These are phyloP conservation scores for Uronychia setigera DNA, from an alignment of 73 alveolate species.

Conservation along the genomic window DNA sequence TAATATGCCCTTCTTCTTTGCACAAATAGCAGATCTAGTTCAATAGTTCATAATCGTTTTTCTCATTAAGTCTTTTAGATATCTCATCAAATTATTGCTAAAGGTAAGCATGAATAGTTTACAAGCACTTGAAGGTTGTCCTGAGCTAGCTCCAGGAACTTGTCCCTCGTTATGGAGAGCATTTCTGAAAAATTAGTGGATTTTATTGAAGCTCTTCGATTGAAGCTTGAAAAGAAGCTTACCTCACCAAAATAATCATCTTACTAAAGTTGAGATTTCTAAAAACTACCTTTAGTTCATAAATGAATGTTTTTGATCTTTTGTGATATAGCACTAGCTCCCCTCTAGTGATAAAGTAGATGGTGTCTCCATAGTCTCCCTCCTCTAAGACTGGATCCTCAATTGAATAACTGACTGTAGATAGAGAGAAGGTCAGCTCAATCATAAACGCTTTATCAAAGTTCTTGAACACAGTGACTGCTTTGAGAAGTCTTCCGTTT, in stretches of 20 bases:
- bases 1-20: slow-evolving; percentile 51
- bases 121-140: not conserved
- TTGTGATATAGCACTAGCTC: not conserved
- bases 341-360: not conserved
- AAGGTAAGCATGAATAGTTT: slow-evolving; percentile 26
- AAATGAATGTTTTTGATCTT: not conserved
- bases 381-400: slow-evolving; percentile 33
- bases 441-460: slow-evolving; percentile 23
- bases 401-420: slow-evolving; percentile 20
- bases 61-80: slow-evolving; percentile 4
- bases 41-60: slow-evolving; percentile 21
- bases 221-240: slow-evolving; percentile 52
- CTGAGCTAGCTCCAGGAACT: slow-evolving; percentile 18
- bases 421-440: slow-evolving; percentile 32
- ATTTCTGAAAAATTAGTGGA: slow-evolving; percentile 46
- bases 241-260: slow-evolving; percentile 60
- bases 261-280: slow-evolving; percentile 11
- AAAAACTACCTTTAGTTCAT: slow-evolving; percentile 45
- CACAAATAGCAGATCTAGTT: slow-evolving; percentile 65
- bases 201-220: slow-evolving; percentile 66
- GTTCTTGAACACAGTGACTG: slow-evolving; percentile 11
- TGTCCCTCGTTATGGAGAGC: not conserved
- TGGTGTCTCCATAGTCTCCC: not conserved
- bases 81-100: slow-evolving; percentile 20
- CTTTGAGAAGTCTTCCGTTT: slow-evolving; percentile 34